phyloP scores from a whole-genome alignment of 768 basidiomycete genomes.

The Lentinula aciculospora region DNA sequence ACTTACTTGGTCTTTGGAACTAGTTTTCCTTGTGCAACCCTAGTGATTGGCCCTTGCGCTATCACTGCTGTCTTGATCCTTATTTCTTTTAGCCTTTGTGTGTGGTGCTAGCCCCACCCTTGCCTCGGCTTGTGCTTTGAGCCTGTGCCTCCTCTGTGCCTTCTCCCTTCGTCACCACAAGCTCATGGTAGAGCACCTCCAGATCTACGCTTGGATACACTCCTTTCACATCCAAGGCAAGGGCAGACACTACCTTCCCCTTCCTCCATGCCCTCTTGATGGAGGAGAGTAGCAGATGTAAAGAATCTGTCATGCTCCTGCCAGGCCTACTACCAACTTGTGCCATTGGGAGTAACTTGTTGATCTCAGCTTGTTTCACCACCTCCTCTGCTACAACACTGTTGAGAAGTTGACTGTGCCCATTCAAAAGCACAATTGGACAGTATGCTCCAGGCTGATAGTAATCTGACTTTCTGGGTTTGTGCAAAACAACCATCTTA shows the following conservation, averaged over 20 bases:
- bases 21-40: too few relatives aligned
- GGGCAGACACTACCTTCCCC: slow-evolving; percentile 15
- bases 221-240: slow-evolving; percentile 24
- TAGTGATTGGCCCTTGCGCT: too few relatives aligned
- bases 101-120: too few relatives aligned
- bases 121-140: too few relatives aligned
- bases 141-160: too few relatives aligned
- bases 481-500: slow-evolving; percentile 15
- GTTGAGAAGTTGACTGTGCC: not conserved
- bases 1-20: too few relatives aligned
- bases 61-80: too few relatives aligned
- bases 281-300: slow-evolving; percentile 16
- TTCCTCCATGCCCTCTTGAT: slow-evolving; percentile 18
- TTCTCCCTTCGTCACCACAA: too few relatives aligned
- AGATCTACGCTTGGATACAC: slow-evolving; percentile 20
- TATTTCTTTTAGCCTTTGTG: too few relatives aligned
- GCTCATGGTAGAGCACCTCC: slow-evolving; percentile 16
- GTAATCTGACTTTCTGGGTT: slow-evolving; percentile 23
- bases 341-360: slow-evolving; percentile 15
- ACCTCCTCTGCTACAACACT: not conserved
- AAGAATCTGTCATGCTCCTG: slow-evolving; percentile 20
- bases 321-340: slow-evolving; percentile 27
- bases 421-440: slow-evolving; percentile 20
- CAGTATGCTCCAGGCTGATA: slow-evolving; percentile 15
- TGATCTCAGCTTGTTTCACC: slow-evolving; percentile 10